Evolutionary conservation across 1,284 basidiomycete genomes (phyloP), one percentile per base, ranked within the genome.

Genomic region (Xerocomus minutiporus): DNA sequence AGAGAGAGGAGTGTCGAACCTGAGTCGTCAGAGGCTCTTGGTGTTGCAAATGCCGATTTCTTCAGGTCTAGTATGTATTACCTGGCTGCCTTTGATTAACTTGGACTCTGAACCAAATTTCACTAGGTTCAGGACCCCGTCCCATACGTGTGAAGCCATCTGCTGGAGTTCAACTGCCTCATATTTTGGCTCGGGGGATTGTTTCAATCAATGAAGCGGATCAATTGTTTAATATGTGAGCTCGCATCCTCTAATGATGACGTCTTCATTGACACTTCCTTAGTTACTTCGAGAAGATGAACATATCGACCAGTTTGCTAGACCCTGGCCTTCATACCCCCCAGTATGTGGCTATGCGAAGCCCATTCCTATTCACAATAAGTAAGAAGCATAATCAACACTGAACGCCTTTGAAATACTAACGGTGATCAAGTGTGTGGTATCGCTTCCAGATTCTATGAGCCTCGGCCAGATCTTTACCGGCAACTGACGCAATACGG

Each of bases 301-400:
- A 91, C 58, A 70, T 79, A 15, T 88, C 87, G 0, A 66, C 84
- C 23, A 88, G 81, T 8, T 70, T 91, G 17, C 71, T 91, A 25
- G 88, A 91, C 61, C 86, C 86, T 8, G 73, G 76, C n/a, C 74
- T 91, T 11, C 88, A 91, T 62, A 88, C 85, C 1, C 81, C 87
- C 9, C 84, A 84, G 54, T 80, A 76, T 57, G 86, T n/a, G 81
- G 81, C 64, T 77, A 79, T 64, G 71, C 80, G 88, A 17, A 88
- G 86, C 57, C 85, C 88, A 0, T 91, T 91, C 71, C 66, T 91
- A 47, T 91, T 91, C 69, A 91, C 88, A 36, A 86, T 87, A 51
- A 81, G 88, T 91, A 62, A 80, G 88, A 81, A 59, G 29, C 42
- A 26, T 34, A 3, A 47, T 49, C 40, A 29, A 8, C 12, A 20